Evolutionary conservation across 768 basidiomycete genomes (phyloP).

Genomic region (Lepiota brunneoincarnata): DNA sequence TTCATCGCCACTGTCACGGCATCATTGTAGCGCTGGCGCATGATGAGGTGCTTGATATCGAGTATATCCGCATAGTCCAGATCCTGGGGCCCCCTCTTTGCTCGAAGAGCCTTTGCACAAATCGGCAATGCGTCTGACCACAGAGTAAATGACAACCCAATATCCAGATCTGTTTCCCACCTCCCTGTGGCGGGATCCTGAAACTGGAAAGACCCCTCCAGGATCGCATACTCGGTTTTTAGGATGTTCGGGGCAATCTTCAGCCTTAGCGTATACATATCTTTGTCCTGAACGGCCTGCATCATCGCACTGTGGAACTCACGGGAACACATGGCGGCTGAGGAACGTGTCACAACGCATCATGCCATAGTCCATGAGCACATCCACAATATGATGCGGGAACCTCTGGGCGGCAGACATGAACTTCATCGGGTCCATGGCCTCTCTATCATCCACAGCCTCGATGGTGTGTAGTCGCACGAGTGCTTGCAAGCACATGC

Average conservation of each 20-base stretch:
- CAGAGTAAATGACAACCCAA: constrained; percentile 57
- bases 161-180: constrained; percentile 31
- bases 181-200: constrained; percentile 40
- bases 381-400: constrained; percentile 42
- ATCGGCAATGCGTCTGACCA: constrained; percentile 59
- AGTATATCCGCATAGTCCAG: constrained; percentile 59
- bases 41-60: constrained; percentile 58
- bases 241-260: constrained; percentile 48
- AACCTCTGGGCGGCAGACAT: constrained; percentile 39
- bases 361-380: constrained; percentile 47
- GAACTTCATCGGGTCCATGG: constrained; percentile 48
- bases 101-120: constrained; percentile 56
- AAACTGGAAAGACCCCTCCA: constrained; percentile 52
- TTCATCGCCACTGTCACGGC: constrained; percentile 46
- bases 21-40: constrained; percentile 44
- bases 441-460: constrained; percentile 41
- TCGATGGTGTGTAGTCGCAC: constrained; percentile 45
- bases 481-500: constrained; percentile 49
- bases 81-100: constrained; percentile 33
- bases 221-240: constrained; percentile 58
- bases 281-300: constrained; percentile 39
- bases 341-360: constrained; percentile 45
- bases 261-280: constrained; percentile 51
- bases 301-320: constrained; percentile 58
- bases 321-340: constrained; percentile 31